These are phyloP conservation scores for Metarhizium brunneum DNA, from an alignment of 2,329 filamentous ascomycete species.

Conservation along the genomic window DNA sequence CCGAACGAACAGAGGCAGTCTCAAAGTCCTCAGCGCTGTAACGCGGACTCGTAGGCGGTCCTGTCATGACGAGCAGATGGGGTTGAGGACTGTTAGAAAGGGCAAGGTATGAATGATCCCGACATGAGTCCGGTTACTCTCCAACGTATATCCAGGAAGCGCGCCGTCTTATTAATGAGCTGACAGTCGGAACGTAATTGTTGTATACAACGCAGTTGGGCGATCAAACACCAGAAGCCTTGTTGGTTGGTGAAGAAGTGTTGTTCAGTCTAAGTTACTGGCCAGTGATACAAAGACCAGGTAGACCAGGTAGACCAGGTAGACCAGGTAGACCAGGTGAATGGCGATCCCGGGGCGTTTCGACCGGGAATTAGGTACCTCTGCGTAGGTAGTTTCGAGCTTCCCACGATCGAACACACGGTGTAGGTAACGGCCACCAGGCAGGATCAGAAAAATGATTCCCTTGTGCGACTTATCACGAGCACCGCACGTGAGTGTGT, in stretches of 20 bases:
- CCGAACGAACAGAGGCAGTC: constrained; percentile 56
- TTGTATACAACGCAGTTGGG: neutral
- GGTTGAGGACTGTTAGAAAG: neutral
- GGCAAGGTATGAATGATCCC: neutral
- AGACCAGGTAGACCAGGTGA: neutral
- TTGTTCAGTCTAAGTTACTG: constrained; percentile 10
- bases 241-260: neutral
- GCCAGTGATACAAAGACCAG: neutral
- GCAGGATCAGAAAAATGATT: neutral
- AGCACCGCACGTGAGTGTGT: constrained; percentile 1
- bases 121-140: neutral
- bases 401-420: neutral
- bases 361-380: neutral
- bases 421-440: neutral
- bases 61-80: constrained; percentile 20
- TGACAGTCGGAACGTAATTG: too few species aligned
- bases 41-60: constrained; percentile 19
- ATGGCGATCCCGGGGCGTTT: neutral
- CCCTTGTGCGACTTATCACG: neutral
- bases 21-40: constrained; percentile 50
- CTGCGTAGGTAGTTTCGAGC: neutral
- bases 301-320: neutral
- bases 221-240: neutral
- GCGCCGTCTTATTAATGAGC: too few species aligned
- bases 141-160: neutral